phyloP scores from a whole-genome alignment of 495 filamentous ascomycete species.

The Tuber borchii region DNA sequence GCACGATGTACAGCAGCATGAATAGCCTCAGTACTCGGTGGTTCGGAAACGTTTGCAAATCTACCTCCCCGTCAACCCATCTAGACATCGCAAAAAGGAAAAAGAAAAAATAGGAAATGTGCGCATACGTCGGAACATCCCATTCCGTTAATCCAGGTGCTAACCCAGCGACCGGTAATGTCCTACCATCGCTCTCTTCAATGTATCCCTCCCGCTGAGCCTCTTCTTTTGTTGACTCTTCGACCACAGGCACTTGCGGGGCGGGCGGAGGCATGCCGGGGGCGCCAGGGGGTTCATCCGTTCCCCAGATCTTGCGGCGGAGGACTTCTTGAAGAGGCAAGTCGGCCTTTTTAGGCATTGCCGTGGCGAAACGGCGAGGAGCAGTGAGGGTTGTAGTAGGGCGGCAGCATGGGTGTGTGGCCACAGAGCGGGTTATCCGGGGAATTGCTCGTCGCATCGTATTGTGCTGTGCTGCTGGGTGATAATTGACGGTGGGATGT shows the following conservation, averaged over 20 bases:
- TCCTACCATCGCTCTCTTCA: slow-evolving; percentile 30
- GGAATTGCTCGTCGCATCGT: slow-evolving; percentile 23
- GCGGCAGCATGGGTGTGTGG: neutral
- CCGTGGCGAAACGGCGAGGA: neutral
- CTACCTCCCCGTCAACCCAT: neutral
- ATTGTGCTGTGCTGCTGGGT: neutral
- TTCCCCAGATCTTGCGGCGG: slow-evolving; percentile 35
- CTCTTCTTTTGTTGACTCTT: neutral
- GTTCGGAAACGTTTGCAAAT: neutral
- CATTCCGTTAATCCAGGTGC: slow-evolving; percentile 9
- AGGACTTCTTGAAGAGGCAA: slow-evolving; percentile 16
- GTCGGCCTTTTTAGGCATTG: slow-evolving; percentile 6
- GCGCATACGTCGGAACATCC: slow-evolving; percentile 26
- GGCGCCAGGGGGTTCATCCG: neutral
- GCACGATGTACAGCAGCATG: slow-evolving; percentile 30
- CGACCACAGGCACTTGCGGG: neutral
- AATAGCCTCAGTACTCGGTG: neutral
- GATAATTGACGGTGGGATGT: neutral
- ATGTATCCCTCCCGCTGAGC: slow-evolving; percentile 11
- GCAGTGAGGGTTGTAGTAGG: neutral
- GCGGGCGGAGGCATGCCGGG: slow-evolving; percentile 5
- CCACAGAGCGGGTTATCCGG: neutral
- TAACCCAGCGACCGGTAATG: slow-evolving; percentile 21
- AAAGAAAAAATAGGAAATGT: neutral
- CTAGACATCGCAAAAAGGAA: neutral